Evolutionary conservation across 129 eudicot species (phyloP), one percentile per base, ranked within the genome.

Genomic region (Deinandra increscens): DNA sequence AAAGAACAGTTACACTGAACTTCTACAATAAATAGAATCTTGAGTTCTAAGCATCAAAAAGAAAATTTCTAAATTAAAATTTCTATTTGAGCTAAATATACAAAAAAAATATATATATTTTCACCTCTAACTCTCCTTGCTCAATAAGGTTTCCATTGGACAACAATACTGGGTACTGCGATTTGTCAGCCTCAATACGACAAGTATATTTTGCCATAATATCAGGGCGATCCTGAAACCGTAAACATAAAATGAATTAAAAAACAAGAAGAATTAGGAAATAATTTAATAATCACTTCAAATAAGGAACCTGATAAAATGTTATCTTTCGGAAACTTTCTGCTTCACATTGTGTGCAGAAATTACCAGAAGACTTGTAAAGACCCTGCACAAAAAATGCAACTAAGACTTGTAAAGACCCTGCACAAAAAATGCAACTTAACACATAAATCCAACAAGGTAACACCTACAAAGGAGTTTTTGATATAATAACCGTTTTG

Each of bases 331-430:
- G 84, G 78, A 93, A 93, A 85, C 99, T 95, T 77, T 93, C 97
- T 48, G 99, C 99, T 75, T 93, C 99, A 87, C 99, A 93, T 68
- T 93, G 97, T 15, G 99, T 87, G 80, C 99, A 93, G 87, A 93
- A 93, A 77, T 85, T 89, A 37, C 97, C 93, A n/a, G 97, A 93
- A 43, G 99, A 83, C 81, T 83, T 90, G 90, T 93, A 93, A 39
- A 93, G 91, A 66, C 99, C 99, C 99, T 93, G 86, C 41, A 82
- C 44, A 9, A 65, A 13, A 64, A 74, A 73, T 43, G 34, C 13
- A 70, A 59, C 20, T 31, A 93, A 43, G 99, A 83, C 81, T 83
- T 90, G 90, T 93, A 93, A 39, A 93, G 91, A 66, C 99, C 99
- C 99, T 93, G 86, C 41, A 82, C 44, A 9, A 65, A 13, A 64